Evolutionary conservation across 192 early-diverging fungal species (phyloP), one percentile per base, ranked within the genome.

Genomic region (Chytriomyces sp.): DNA sequence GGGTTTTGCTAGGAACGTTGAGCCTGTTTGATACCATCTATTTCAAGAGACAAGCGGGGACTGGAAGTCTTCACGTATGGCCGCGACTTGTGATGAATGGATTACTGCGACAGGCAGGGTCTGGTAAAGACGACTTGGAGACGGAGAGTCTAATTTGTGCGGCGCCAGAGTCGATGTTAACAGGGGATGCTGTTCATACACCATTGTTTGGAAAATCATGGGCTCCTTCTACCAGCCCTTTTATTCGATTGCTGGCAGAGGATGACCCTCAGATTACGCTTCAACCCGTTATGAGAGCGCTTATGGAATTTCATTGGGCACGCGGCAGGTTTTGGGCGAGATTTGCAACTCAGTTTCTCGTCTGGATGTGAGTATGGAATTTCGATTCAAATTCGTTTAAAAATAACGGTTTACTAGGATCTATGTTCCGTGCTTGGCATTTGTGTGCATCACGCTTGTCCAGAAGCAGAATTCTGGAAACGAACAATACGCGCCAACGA

Each of bases 271-370:
- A 80, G 45, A 84, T 84, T 43, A 82, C 82, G 43, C 65, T 84
- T 7, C 80, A 80, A 26, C 80, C 83, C 24, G 71, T 79, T 6
- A 79, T 84, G 76, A 75, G 79, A 57, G 79, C 83, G 13, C 69
- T 84, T 60, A 84, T 84, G 80, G 83, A 84, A 64, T 84, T 82
- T 50, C 83, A 84, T 59, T 84, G 83, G 83, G 49, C 71, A 1
- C 62, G 72, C 35, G 83, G 83, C 5, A 70, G 76, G 24, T 84
- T 84, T 75, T 82, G 83, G 80, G 59, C 77, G 26, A 69, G 80
- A 16, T 84, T 80, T 75, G 79, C 81, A 20, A 57, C 45, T 18
- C 83, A 82, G 57, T 82, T 82, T 46, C 13, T 75, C 0, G 59
- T 75, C 7, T 73, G 71, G 71, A 73, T 9, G 71, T 73, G 44